Conservation (phyloP, 1,284 basidiomycete genomes). For the Melampsora americana region DNA sequence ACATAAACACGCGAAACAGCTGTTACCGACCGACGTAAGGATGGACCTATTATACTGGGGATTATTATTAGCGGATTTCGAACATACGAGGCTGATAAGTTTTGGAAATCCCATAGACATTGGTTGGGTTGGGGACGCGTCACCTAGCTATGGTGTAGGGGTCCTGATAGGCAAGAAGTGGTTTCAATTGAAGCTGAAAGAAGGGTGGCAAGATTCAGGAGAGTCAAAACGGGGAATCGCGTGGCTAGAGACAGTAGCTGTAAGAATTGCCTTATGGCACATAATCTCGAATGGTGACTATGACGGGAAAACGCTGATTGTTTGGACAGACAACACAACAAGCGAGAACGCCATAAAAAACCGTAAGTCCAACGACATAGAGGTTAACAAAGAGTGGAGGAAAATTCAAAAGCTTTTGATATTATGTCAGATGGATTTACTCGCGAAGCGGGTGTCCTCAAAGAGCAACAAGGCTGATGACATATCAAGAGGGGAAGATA, state of each 20-base stretch:
- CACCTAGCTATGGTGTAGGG: not conserved
- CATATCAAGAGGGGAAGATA: slow-evolving; percentile 4
- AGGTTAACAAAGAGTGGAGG: not conserved
- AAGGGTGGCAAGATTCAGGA: too few species aligned
- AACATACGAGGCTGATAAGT: not conserved
- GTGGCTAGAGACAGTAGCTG: slow-evolving; percentile 16
- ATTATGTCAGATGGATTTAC: not conserved
- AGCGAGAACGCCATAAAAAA: not conserved
- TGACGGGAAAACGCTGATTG: not conserved
- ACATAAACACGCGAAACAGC: not conserved
- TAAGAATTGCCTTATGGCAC: not conserved
- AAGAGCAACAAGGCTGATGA: not conserved
- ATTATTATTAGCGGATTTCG: not conserved
- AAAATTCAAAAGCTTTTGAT: not conserved
- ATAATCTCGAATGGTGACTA: not conserved
- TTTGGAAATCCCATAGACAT: not conserved
- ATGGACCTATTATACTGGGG: not conserved
- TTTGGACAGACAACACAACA: slow-evolving; percentile 17
- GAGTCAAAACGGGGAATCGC: not conserved
- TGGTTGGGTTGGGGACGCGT: slow-evolving; percentile 9
- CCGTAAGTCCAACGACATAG: too few species aligned
- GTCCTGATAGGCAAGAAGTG: not conserved
- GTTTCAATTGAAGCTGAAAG: slow-evolving; percentile 1
- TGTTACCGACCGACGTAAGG: not conserved
- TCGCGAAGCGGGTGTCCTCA: not conserved